Percentiles rank a stretch among this genome's conserved stretches.
These are phyloP conservation scores for Yueomyces sinensis DNA, from an alignment of 805 yeast species.

Conservation along the genomic window DNA sequence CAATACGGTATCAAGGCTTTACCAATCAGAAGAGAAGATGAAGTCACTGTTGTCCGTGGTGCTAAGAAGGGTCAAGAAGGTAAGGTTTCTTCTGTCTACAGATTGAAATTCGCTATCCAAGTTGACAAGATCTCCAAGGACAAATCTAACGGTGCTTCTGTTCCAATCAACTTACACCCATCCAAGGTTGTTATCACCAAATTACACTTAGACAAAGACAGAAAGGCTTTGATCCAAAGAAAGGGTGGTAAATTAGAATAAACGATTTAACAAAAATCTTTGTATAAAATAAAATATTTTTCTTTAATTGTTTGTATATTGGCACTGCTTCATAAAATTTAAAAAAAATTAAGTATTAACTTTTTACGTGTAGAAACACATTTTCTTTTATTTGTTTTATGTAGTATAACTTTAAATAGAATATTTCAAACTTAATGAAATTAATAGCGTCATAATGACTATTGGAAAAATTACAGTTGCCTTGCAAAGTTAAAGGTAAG, in stretches of 20 bases:
- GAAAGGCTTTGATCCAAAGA: constrained; percentile 94
- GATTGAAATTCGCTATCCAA: constrained; percentile 94
- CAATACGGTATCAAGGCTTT: constrained; percentile 91
- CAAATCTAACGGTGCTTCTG: constrained; percentile 95
- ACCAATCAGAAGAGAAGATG: constrained; percentile 97
- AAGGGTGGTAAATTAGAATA: constrained; percentile 96
- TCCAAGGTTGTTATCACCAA: constrained; percentile 98
- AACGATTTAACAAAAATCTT: constrained; percentile 12
- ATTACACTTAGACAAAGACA: constrained; percentile 96
- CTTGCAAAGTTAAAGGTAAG: too few relatives aligned
- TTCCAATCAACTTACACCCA: constrained; percentile 96
- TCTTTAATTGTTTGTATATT: too few relatives aligned
- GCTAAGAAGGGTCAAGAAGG: constrained; percentile 99
- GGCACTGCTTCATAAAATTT: too few relatives aligned
- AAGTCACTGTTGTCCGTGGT: constrained; percentile 93
- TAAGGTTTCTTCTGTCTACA: constrained; percentile 93
- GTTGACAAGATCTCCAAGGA: constrained; percentile 95
- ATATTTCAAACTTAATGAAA: too few relatives aligned
- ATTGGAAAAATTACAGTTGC: too few relatives aligned
- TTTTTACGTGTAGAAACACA: too few relatives aligned
- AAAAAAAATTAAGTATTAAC: too few relatives aligned
- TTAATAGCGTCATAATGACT: too few relatives aligned
- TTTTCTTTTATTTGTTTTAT: too few relatives aligned
- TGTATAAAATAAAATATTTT: too few relatives aligned
- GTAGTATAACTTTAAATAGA: too few relatives aligned